phyloP scores from a whole-genome alignment of 305 asterid genomes.

The Lippia alba region DNA sequence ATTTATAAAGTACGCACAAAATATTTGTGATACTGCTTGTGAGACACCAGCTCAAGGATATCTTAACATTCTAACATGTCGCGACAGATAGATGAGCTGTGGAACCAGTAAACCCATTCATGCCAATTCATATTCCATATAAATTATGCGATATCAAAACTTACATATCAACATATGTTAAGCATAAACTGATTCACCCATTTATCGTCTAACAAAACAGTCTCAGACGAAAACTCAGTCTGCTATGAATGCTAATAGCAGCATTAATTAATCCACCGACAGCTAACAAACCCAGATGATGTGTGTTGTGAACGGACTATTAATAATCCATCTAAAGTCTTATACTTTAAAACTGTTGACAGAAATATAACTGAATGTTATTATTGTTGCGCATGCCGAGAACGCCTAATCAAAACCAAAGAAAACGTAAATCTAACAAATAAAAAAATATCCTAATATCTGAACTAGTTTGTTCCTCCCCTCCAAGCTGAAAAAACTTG shows the following conservation, averaged over 20 bases:
- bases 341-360: too few relatives aligned
- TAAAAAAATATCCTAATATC: too few relatives aligned
- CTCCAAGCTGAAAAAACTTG: too few relatives aligned
- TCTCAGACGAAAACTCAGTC: not conserved
- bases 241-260: constrained; percentile 6
- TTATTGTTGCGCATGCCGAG: too few relatives aligned
- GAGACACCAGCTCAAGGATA: constrained; percentile 18
- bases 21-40: constrained; percentile 8
- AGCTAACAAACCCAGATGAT: constrained; percentile 21
- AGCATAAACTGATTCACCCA: not conserved
- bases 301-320: not conserved
- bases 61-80: constrained; percentile 2
- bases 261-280: constrained; percentile 3
- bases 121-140: not conserved
- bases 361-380: too few relatives aligned
- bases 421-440: too few relatives aligned
- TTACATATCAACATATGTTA: not conserved
- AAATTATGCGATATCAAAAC: constrained; percentile 15
- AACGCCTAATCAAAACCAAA: too few relatives aligned
- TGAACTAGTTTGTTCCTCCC: too few relatives aligned
- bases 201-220: constrained; percentile 6
- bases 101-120: constrained; percentile 4
- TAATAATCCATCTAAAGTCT: not conserved
- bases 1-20: constrained; percentile 23
- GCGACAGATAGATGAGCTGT: not conserved